A percentile compares a stretch with the other conserved stretches of the same genome.
These are phyloP conservation scores for Cercospora canescens DNA, from an alignment of 2,329 filamentous ascomycete species.

Conservation along the genomic window DNA sequence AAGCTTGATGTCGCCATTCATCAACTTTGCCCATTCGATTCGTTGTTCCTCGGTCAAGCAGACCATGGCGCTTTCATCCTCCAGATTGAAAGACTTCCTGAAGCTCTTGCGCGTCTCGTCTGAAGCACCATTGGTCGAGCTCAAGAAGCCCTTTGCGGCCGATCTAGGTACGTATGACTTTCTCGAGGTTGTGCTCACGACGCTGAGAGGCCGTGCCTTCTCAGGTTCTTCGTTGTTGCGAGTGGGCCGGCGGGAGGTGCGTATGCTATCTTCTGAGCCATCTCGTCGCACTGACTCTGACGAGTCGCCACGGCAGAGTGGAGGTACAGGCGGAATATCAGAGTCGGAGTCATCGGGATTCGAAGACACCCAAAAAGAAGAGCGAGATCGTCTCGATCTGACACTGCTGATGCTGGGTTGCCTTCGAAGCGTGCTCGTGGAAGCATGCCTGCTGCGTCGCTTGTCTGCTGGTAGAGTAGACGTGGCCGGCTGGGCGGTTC, in stretches of 20 bases:
- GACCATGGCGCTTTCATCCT: slow-evolving; percentile 25
- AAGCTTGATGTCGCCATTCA: slow-evolving; percentile 14
- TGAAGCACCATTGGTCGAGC: slow-evolving; percentile 25
- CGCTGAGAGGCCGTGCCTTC: slow-evolving; percentile 23
- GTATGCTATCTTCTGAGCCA: slow-evolving; percentile 4
- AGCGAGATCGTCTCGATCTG: slow-evolving; percentile 16
- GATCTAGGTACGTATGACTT: slow-evolving; percentile 26
- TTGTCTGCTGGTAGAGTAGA: slow-evolving; percentile 18
- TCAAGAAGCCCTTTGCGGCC: slow-evolving; percentile 29
- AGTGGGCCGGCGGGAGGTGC: background rate
- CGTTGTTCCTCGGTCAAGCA: slow-evolving; percentile 32
- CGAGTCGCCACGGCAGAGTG: slow-evolving; percentile 17
- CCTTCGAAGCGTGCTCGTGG: slow-evolving; percentile 13
- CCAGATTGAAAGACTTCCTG: slow-evolving; percentile 22
- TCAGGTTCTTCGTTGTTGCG: background rate
- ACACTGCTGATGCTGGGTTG: slow-evolving; percentile 14
- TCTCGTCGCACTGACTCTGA: slow-evolving; percentile 17
- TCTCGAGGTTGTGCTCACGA: slow-evolving; percentile 20
- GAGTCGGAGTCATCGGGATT: slow-evolving; percentile 27
- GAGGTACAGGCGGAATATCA: slow-evolving; percentile 24
- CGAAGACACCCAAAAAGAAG: slow-evolving; percentile 25
- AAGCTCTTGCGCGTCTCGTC: slow-evolving; percentile 22
- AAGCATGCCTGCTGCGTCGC: slow-evolving; percentile 16
- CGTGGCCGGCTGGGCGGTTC: slow-evolving; percentile 14
- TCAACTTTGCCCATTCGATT: slow-evolving; percentile 31